Conservation (phyloP, 257 asterid genomes). For the Marsdenia floribunda region DNA sequence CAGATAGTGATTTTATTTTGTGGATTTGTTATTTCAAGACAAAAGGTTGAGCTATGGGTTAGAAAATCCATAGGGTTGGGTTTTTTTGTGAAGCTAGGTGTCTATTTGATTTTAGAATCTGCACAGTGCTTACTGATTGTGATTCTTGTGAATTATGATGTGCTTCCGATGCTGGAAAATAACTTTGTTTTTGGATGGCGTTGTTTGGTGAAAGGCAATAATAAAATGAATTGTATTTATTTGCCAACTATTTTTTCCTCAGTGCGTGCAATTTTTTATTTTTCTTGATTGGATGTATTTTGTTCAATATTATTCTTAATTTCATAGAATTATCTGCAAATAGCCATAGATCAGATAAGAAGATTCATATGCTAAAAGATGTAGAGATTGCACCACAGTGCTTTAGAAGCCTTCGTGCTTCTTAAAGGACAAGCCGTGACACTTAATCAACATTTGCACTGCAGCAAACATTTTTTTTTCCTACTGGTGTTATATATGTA, state of each 20-base stretch:
- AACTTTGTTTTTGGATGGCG: too few relatives aligned
- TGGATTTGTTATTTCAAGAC: neutral
- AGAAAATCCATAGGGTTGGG: neutral
- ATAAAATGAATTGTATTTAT: too few relatives aligned
- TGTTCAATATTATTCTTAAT: too few relatives aligned
- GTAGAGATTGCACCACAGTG: neutral
- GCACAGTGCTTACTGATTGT: too few relatives aligned
- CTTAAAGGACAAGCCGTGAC: neutral
- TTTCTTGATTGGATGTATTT: too few relatives aligned
- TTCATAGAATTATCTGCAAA: neutral
- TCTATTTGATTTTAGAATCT: too few relatives aligned
- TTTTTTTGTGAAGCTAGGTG: neutral
- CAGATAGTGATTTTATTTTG: neutral
- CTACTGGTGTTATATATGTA: neutral
- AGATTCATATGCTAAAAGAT: neutral
- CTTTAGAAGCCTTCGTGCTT: neutral
- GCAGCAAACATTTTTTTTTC: neutral
- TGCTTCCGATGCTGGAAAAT: too few relatives aligned
- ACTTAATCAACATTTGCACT: neutral
- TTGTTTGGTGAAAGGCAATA: too few relatives aligned
- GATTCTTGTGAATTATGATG: too few relatives aligned
- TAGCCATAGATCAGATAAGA: neutral
- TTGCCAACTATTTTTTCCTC: too few relatives aligned
- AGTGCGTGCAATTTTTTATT: too few relatives aligned
- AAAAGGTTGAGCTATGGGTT: neutral